Evolutionary conservation across 768 basidiomycete species (phyloP).

Genomic region (Trametes elegans): DNA sequence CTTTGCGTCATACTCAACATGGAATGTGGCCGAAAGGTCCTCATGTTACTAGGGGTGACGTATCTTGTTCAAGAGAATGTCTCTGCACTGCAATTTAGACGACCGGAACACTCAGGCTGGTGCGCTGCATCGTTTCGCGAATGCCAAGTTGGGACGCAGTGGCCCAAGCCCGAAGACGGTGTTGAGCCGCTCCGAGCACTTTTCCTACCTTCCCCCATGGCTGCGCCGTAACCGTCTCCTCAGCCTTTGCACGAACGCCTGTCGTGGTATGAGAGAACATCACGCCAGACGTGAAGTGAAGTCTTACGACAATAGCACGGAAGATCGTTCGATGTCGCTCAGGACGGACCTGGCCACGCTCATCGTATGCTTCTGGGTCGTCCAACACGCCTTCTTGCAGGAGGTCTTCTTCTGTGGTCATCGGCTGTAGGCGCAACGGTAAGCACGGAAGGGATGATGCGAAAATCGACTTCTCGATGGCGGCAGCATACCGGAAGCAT

Average conservation of each 20-base stretch:
- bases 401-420: constrained; percentile 23
- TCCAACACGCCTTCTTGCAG: constrained; percentile 17
- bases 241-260: constrained; percentile 1
- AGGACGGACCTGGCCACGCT: not conserved
- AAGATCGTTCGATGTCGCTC: not conserved
- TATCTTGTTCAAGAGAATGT: no score
- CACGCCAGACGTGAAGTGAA: no score
- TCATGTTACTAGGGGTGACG: no score
- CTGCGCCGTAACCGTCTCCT: not conserved
- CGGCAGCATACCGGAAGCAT: constrained; percentile 17
- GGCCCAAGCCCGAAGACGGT: not conserved
- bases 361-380: not conserved
- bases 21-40: no score
- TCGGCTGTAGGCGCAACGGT: constrained; percentile 4
- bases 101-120: no score
- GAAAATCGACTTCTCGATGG: no score
- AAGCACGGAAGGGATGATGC: not conserved
- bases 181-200: not conserved
- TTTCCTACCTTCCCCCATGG: not conserved
- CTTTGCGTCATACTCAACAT: no score
- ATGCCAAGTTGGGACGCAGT: no score
- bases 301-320: not conserved
- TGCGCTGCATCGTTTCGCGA: no score
- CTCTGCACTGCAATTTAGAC: no score
- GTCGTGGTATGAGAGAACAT: not conserved